Evolutionary conservation across 768 basidiomycete species (phyloP), one percentile per base, ranked within the genome.

Genomic region (Leccinum pellstonianum): DNA sequence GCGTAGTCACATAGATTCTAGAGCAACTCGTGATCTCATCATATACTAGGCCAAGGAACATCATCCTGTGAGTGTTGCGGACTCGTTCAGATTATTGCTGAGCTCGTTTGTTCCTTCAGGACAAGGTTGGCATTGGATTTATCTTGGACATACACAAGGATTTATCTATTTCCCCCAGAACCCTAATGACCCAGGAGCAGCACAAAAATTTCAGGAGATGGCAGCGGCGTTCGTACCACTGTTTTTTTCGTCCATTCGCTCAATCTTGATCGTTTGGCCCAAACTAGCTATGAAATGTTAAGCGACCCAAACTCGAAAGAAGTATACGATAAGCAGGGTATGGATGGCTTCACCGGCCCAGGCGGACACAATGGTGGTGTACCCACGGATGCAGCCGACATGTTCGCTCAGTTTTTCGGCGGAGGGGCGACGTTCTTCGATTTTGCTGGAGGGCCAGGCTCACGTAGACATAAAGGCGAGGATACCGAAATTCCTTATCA

Each of bases 201-300:
- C 83, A 60, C 81, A 86, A 63, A 90, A 86, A 61, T 96, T 96
- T 66, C 94, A 96, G 73, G 90, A 91, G 69, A 87, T 95, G 77
- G 88, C 84, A 47, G 87, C 93, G 19, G 94, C 94, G 88, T 95
- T 71, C 58, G 89, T 83, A 50, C 25, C 54, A 38, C 52, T 38
- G 0, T 33, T 33, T 33, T 33, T 29, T 21, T 63, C 52, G 29
- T 46, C 29, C 15, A 17, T 17, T 3, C 8, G 53, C 33, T 43
- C 47, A 54, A 49, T 59, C 46, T 55, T 57, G 66, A 47, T 64
- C 54, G 29, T 53, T 57, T 21, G 47, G 51, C 60, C 54, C 54
- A 21, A 61, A 21, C 55, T 65, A 93, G 91, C 15, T 95, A 95
- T 64, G 93, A 95, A 73, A 86, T 91, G 54, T 78, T 96, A 31